Percentiles rank a stretch among this genome's conserved stretches.
These are phyloP conservation scores for Raffaelea albimanens DNA, from an alignment of 2,329 filamentous ascomycete species.

Conservation along the genomic window DNA sequence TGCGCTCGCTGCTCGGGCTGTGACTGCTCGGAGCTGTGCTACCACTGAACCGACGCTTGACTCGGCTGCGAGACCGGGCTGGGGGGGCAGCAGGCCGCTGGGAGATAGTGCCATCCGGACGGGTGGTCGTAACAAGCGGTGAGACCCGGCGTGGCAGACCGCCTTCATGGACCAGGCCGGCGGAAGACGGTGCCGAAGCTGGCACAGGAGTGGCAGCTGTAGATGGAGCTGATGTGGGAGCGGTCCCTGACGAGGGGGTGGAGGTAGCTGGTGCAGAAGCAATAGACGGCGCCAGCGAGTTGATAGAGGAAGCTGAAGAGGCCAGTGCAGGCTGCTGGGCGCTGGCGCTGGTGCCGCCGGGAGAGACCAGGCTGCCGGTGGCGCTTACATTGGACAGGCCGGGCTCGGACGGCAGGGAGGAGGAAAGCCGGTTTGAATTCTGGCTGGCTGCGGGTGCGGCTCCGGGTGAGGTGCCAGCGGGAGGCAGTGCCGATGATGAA, in stretches of 20 bases:
- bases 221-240: background rate
- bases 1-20: conserved; percentile 64
- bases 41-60: conserved; percentile 67
- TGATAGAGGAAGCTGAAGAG: background rate
- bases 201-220: background rate
- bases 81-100: conserved; percentile 19
- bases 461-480: too few relatives aligned
- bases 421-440: too few relatives aligned
- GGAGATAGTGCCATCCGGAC: conserved; percentile 2
- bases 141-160: conserved; percentile 9
- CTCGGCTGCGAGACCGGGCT: conserved; percentile 47
- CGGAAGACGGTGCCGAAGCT: background rate
- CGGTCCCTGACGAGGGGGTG: background rate
- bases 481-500: too few relatives aligned
- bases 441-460: too few relatives aligned
- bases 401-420: too few relatives aligned
- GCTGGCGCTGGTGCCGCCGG: too few relatives aligned
- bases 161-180: too few relatives aligned
- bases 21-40: conserved; percentile 76
- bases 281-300: background rate
- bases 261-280: background rate
- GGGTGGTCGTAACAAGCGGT: conserved; percentile 3
- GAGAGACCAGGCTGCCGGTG: too few relatives aligned
- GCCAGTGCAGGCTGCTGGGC: background rate
- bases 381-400: too few relatives aligned